Evolutionary conservation across 306 rosid species (phyloP), one percentile per base, ranked within the genome.

Genomic region (Quercus dentata): DNA sequence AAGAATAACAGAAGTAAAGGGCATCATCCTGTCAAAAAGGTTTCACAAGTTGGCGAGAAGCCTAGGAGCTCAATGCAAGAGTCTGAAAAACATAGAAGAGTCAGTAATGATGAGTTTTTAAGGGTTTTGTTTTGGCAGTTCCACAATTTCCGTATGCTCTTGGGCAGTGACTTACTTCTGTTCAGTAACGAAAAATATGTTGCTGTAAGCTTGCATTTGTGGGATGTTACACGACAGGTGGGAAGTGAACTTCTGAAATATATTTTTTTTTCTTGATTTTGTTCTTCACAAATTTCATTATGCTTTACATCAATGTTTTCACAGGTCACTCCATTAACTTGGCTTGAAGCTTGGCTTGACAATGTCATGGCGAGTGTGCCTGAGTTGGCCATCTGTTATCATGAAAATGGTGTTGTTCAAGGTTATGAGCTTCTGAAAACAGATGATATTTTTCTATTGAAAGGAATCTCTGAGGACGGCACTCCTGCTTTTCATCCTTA

Each of bases 321-420:
- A 44, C 80, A 94, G 99, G 96, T 94, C 81, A 91, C 97, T 31
- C 94, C 99, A 69, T 84, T 92, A 84, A 92, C 91, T 65, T 94
- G 99, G 99, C 97, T 94, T 85, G 99, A 94, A 82, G 99, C 99
- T 75, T 94, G 99, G 99, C 97, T 94, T 73, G 99, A 94, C 85
- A 94, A 94, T 87, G 90, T 94, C 87, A 94, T 94, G 99, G 97
- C 97, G 25, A 94, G 97, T 89, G 99, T 91, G 81, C 99, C 97
- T 28, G 97, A 94, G 86, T 87, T 94, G 86, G 99, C 99, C 70
- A 94, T 94, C 68, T 92, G 99, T 81, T 94, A 94, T 87, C 99
- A 94, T 81, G 87, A 74, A 82, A 88, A 94, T 74, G 99, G 99
- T 79, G 97, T 94, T 83, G 99, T 94, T 81, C 97, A 94, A 86